Conservation (phyloP, 2,329 filamentous ascomycete species). For the Claviceps spartinae region DNA sequence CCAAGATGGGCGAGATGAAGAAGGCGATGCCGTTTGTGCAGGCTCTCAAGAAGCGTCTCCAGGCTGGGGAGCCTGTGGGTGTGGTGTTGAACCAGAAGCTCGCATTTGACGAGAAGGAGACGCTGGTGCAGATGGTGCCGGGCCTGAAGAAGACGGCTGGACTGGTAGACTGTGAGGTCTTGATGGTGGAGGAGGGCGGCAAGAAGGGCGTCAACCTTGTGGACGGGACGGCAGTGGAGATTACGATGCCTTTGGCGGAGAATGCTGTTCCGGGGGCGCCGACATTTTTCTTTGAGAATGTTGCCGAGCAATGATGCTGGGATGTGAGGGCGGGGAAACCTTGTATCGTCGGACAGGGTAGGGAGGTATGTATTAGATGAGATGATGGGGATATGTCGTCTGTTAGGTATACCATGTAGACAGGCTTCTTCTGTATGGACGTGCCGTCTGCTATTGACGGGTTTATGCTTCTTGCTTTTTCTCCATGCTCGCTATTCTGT, state of each 20-base stretch:
- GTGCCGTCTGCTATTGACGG: too few relatives aligned
- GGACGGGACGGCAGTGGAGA: constrained; percentile 40
- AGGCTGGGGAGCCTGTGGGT: constrained; percentile 51
- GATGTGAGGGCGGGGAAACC: neutral
- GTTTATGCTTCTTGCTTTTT: too few relatives aligned
- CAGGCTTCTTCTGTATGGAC: neutral
- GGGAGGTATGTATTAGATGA: too few relatives aligned
- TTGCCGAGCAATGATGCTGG: constrained; percentile 21
- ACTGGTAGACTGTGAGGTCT: constrained; percentile 56
- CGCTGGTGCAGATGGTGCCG: constrained; percentile 63
- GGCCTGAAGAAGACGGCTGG: constrained; percentile 64
- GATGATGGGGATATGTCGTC: neutral
- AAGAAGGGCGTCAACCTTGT: constrained; percentile 48
- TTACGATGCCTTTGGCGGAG: constrained; percentile 47
- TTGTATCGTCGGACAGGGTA: neutral
- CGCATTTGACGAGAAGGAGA: constrained; percentile 70
- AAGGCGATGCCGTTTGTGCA: constrained; percentile 98
- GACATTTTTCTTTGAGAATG: constrained; percentile 75
- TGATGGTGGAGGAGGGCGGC: constrained; percentile 56
- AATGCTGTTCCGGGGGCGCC: constrained; percentile 70
- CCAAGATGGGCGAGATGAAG: constrained; percentile 83
- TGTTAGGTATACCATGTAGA: neutral
- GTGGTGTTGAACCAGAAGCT: constrained; percentile 73
- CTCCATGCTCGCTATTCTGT: too few relatives aligned
- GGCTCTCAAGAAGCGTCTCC: constrained; percentile 67